A percentile compares a stretch with the other conserved stretches of the same genome.
These are phyloP conservation scores for Paraurostyla sp. DNA, from an alignment of 73 alveolate genomes.

Conservation along the genomic window DNA sequence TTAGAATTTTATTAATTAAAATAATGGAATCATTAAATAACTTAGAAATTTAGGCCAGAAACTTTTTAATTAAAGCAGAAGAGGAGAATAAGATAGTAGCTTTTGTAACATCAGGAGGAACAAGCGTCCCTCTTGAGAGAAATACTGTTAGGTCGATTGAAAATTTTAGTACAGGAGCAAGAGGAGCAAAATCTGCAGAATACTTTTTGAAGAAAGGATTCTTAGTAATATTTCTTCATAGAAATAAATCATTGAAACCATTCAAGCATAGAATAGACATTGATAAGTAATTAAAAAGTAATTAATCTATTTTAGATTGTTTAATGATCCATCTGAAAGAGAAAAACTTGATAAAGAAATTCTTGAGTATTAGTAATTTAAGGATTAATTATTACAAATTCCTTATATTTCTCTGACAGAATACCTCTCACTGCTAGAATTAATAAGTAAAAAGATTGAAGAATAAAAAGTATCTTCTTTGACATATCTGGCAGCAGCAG, in stretches of 20 bases:
- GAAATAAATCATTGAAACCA: slow-evolving; percentile 62
- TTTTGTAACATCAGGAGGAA: slow-evolving; percentile 93
- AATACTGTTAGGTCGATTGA: slow-evolving; percentile 91
- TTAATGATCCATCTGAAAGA: too few relatives aligned
- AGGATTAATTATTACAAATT: neutral
- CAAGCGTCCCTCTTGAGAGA: slow-evolving; percentile 91
- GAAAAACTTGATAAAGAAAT: too few relatives aligned
- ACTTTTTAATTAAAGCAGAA: neutral
- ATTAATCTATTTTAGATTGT: neutral
- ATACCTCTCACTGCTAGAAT: slow-evolving; percentile 43
- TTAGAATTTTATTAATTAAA: too few relatives aligned
- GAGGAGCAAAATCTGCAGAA: slow-evolving; percentile 92
- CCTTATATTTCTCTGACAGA: slow-evolving; percentile 55
- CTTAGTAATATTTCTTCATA: slow-evolving; percentile 38
- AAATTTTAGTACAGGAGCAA: slow-evolving; percentile 90
- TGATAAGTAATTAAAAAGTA: neutral
- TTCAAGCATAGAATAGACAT: neutral
- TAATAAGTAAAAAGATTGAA: neutral
- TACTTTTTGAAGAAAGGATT: slow-evolving; percentile 64
- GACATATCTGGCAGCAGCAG: slow-evolving; percentile 83
- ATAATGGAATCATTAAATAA: too few relatives aligned
- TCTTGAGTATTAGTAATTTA: neutral
- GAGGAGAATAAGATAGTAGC: neutral
- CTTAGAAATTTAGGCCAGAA: neutral
- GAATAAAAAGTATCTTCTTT: neutral